phyloP scores from a whole-genome alignment of 2,329 filamentous ascomycete species.

The Onygenales sp. region DNA sequence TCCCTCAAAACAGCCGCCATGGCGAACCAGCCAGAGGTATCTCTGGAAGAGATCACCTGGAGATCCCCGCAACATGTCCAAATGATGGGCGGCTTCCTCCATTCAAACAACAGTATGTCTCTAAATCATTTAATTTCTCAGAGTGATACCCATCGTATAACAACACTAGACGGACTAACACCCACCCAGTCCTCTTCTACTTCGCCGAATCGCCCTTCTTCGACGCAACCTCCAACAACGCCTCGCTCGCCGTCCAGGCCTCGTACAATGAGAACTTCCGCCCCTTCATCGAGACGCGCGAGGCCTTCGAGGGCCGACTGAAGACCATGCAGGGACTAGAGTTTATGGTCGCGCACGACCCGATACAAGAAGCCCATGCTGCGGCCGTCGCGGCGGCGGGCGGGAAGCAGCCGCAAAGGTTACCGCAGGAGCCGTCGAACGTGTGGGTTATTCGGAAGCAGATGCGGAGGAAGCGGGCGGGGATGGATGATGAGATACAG shows the following conservation, averaged over 20 bases:
- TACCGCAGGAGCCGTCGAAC: constrained; percentile 37
- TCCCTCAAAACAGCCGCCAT: constrained; percentile 13
- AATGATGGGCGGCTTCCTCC: constrained; percentile 36
- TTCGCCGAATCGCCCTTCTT: constrained; percentile 56
- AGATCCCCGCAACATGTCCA: constrained; percentile 36
- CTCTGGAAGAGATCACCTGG: constrained; percentile 37
- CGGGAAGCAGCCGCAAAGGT: constrained; percentile 12
- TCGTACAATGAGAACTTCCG: constrained; percentile 40
- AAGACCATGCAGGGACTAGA: constrained; percentile 48
- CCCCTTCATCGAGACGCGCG: constrained; percentile 44
- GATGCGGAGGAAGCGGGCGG: constrained; percentile 35
- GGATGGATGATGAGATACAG: constrained; percentile 40
- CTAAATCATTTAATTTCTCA: background rate
- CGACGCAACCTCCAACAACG: constrained; percentile 52
- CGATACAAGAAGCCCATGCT: constrained; percentile 36
- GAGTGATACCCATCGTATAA: background rate
- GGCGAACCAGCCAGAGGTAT: constrained; percentile 25
- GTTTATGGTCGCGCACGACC: constrained; percentile 51
- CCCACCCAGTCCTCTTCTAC: constrained; percentile 48
- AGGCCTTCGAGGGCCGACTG: constrained; percentile 47
- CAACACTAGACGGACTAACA: background rate
- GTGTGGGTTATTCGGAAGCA: constrained; percentile 56
- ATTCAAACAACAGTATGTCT: constrained; percentile 35
- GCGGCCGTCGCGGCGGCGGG: constrained; percentile 17
- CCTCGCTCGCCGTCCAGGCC: constrained; percentile 44